Conservation (phyloP, 2,329 filamentous ascomycete genomes). For the Diaporthe vaccinii region DNA sequence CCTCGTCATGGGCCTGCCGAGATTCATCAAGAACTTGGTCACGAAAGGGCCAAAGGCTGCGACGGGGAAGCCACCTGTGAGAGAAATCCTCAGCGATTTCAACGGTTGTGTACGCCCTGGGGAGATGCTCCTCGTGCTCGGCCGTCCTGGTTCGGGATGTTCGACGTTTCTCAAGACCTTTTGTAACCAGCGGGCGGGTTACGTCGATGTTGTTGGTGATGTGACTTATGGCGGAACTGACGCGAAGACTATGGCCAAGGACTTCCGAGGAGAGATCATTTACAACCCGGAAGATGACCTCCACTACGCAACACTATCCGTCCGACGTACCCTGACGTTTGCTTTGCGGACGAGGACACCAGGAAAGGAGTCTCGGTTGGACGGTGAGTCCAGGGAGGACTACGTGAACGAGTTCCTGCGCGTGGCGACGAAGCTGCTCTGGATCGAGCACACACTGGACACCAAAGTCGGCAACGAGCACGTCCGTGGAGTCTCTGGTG, state of each 20-base stretch:
- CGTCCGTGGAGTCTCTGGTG: conserved; percentile 76
- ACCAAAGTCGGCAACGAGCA: conserved; percentile 79
- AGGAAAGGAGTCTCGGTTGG: conserved; percentile 63
- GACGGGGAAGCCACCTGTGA: conserved; percentile 65
- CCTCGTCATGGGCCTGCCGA: conserved; percentile 50
- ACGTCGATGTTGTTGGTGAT: conserved; percentile 27
- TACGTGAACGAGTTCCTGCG: conserved; percentile 76
- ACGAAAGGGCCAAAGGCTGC: conserved; percentile 49
- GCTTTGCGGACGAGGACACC: conserved; percentile 79
- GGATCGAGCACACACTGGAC: conserved; percentile 74
- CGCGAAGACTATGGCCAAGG: conserved; percentile 80
- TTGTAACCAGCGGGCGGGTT: conserved; percentile 32
- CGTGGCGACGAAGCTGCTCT: conserved; percentile 81
- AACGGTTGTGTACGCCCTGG: conserved; percentile 23
- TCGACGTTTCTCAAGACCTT: conserved; percentile 30
- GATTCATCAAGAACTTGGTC: conserved; percentile 43
- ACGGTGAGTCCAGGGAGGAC: conserved; percentile 65
- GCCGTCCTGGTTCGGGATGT: conserved; percentile 39
- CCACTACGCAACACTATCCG: conserved; percentile 82
- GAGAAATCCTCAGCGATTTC: conserved; percentile 71
- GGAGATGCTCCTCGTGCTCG: conserved; percentile 35
- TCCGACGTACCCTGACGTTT: conserved; percentile 84
- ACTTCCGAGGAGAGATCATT: conserved; percentile 86
- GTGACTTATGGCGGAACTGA: conserved; percentile 26
- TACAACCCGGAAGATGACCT: conserved; percentile 89